Percentiles rank a stretch among this genome's conserved stretches.
Conservation (phyloP, 2,329 filamentous ascomycete genomes). For the Aspergillus nomiae region DNA sequence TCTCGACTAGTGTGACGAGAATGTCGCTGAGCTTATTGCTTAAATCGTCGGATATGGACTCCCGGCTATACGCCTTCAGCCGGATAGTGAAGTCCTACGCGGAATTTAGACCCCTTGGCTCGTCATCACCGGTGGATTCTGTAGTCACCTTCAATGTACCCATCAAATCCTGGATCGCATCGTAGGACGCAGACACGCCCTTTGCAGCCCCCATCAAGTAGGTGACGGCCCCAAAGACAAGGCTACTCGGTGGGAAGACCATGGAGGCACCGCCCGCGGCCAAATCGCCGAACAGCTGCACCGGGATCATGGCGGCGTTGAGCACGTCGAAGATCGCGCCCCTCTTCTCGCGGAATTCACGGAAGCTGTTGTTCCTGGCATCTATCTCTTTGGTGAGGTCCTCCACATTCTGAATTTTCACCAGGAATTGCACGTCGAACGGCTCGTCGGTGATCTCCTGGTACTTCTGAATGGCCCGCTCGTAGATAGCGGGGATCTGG, state of each 20-base stretch:
- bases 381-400: conserved; percentile 14
- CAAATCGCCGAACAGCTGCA: conserved; percentile 13
- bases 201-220: conserved; percentile 50
- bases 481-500: conserved; percentile 14
- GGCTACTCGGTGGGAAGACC: conserved; percentile 13
- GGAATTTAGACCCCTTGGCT: background rate
- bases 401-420: conserved; percentile 8
- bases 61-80: conserved; percentile 9
- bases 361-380: conserved; percentile 9
- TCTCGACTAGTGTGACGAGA: conserved; percentile 48
- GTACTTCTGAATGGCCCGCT: conserved; percentile 10
- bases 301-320: conserved; percentile 8
- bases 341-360: conserved; percentile 16
- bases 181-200: conserved; percentile 49
- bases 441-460: conserved; percentile 11
- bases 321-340: conserved; percentile 11
- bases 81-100: conserved; percentile 15
- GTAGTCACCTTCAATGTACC: conserved; percentile 26
- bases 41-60: conserved; percentile 9
- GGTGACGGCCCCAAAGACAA: conserved; percentile 44
- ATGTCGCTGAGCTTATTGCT: conserved; percentile 46
- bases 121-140: background rate
- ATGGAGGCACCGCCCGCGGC: conserved; percentile 14
- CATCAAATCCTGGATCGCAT: conserved; percentile 50
- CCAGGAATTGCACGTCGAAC: conserved; percentile 7